These are phyloP conservation scores for Pythium guiyangense DNA, from an alignment of 352 stramenopile genomes.

Conservation along the genomic window DNA sequence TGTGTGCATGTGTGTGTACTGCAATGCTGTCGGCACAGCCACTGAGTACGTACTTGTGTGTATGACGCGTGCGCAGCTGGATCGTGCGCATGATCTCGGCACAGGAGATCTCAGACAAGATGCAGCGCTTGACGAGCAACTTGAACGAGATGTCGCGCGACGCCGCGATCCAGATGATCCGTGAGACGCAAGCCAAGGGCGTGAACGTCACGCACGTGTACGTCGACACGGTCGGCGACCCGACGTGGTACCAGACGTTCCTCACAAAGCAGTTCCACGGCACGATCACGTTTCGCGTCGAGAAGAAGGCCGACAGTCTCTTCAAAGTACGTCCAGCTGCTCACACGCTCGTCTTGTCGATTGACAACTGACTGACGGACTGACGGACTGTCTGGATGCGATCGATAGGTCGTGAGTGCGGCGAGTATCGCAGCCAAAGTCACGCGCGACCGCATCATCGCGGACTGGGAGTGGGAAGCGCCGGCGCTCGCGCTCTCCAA, in stretches of 20 bases:
- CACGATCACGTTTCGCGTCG: constrained; percentile 92
- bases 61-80: constrained; percentile 44
- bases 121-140: constrained; percentile 88
- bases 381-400: too few species aligned
- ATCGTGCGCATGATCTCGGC: constrained; percentile 89
- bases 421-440: constrained; percentile 94
- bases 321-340: constrained; percentile 77
- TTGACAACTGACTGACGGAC: too few species aligned
- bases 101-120: constrained; percentile 93
- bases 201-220: constrained; percentile 88
- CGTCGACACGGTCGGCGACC: constrained; percentile 94
- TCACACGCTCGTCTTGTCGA: too few species aligned
- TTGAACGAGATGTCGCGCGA: constrained; percentile 95
- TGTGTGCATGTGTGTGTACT: not conserved
- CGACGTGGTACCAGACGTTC: constrained; percentile 88
- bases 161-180: constrained; percentile 92
- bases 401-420: constrained; percentile 79
- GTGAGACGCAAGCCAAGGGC: constrained; percentile 83
- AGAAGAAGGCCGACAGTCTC: constrained; percentile 95
- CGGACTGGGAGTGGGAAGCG: constrained; percentile 89
- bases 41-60: not conserved
- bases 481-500: constrained; percentile 48
- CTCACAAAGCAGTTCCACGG: constrained; percentile 89
- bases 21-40: not conserved
- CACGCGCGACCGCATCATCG: constrained; percentile 85